These are phyloP conservation scores for Microbotryum lychnidis-dioicae DNA, from an alignment of 1,284 basidiomycete genomes.

Conservation along the genomic window DNA sequence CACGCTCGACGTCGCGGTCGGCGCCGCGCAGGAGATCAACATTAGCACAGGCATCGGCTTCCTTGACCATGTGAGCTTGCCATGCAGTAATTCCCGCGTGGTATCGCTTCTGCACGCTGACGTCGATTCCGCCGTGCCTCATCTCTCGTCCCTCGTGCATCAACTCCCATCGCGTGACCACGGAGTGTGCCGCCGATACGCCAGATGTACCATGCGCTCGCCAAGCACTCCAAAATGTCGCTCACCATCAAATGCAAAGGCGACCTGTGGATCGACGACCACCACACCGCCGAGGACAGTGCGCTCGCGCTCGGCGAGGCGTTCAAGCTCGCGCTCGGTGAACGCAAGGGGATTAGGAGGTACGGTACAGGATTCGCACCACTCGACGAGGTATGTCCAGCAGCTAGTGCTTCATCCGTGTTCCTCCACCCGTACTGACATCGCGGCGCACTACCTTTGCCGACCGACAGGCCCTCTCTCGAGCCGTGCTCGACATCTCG, in stretches of 20 bases:
- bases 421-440: neutral
- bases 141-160: neutral
- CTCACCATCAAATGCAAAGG: slow-evolving; percentile 84
- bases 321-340: slow-evolving; percentile 91
- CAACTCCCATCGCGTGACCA: slow-evolving; percentile 1
- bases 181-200: neutral
- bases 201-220: slow-evolving; percentile 93
- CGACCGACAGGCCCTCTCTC: slow-evolving; percentile 64
- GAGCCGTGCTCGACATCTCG: slow-evolving; percentile 97
- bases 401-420: neutral
- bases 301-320: slow-evolving; percentile 46
- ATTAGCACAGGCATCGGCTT: slow-evolving; percentile 95
- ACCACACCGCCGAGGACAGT: slow-evolving; percentile 90
- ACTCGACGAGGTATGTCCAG: slow-evolving; percentile 71
- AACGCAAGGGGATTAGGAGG: slow-evolving; percentile 85
- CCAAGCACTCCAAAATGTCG: slow-evolving; percentile 80
- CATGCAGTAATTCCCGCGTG: neutral
- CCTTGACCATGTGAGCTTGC: slow-evolving; percentile 74
- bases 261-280: slow-evolving; percentile 97
- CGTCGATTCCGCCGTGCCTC: neutral
- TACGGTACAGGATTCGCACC: slow-evolving; percentile 97
- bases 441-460: too few species aligned
- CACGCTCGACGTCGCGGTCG: slow-evolving; percentile 71
- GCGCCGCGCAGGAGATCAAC: slow-evolving; percentile 65
- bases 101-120: neutral